Evolutionary conservation across 495 filamentous ascomycete species (phyloP).

Genomic region (Bacidia gigantensis): DNA sequence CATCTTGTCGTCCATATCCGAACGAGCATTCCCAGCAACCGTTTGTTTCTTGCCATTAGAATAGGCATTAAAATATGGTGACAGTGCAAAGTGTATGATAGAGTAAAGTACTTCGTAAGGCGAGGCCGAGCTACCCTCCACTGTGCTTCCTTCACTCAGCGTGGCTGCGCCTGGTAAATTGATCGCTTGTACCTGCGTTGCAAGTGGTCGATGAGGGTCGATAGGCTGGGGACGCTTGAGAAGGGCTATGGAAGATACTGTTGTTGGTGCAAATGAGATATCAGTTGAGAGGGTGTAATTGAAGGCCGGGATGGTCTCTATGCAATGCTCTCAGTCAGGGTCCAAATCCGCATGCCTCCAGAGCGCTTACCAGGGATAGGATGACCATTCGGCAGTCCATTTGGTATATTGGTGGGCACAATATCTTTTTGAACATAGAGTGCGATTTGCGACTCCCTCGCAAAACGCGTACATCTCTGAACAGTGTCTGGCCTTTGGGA

Average conservation of each 20-base stretch:
- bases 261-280: slow-evolving; percentile 62
- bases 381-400: slow-evolving; percentile 34
- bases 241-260: slow-evolving; percentile 71
- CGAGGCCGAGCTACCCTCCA: slow-evolving; percentile 57
- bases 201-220: slow-evolving; percentile 62
- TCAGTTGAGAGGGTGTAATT: slow-evolving; percentile 69
- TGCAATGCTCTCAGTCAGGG: background rate
- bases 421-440: slow-evolving; percentile 85
- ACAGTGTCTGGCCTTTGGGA: slow-evolving; percentile 59
- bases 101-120: slow-evolving; percentile 85
- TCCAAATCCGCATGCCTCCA: background rate
- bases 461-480: slow-evolving; percentile 78
- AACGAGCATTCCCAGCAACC: slow-evolving; percentile 49
- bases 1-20: slow-evolving; percentile 77
- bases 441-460: slow-evolving; percentile 69
- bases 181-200: slow-evolving; percentile 77
- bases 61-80: slow-evolving; percentile 90
- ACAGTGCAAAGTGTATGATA: slow-evolving; percentile 72
- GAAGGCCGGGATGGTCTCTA: slow-evolving; percentile 31
- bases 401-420: slow-evolving; percentile 37
- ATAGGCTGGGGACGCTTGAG: slow-evolving; percentile 81
- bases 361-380: slow-evolving; percentile 19
- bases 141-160: slow-evolving; percentile 45
- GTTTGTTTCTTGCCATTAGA: slow-evolving; percentile 66
- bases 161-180: slow-evolving; percentile 72